Evolutionary conservation across 495 filamentous ascomycete genomes (phyloP), one percentile per base, ranked within the genome.

Genomic region (Alectoria sarmentosa): DNA sequence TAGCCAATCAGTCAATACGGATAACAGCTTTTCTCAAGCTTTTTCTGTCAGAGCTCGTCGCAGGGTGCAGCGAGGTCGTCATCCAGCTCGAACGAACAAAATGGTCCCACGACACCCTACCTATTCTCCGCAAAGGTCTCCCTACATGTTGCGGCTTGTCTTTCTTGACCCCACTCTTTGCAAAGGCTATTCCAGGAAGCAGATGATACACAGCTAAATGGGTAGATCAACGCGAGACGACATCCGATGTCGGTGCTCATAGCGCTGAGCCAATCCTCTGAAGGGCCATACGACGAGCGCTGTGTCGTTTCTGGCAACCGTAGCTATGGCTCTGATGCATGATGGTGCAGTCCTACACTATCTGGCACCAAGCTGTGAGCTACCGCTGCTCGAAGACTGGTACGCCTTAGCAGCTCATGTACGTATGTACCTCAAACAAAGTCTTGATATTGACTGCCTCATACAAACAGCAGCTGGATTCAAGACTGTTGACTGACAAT

Each of bases 21-120:
- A 55, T 55, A 55, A 21, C 52, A 21, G 34, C 6, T 21, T 6
- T 6, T 55, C 8, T 2, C 30, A 36, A 15, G 34, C 17, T 32
- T 7, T 10, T 34, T 21, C 14, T 8, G 15, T 4, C 4, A 21
- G 14, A 55, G 21, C 52, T 19, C 26, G 14, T 55, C 30, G 15
- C 30, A 55, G 15, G 52, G 52, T 55, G 52, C 52, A 55, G 6
- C 3, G 17, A 34, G 52, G 52, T 55, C 52, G 52, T 55, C 52
- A 34, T 4, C 17, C 34, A 55, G 52, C 52, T 55, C 14, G 52
- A 55, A 55, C 30, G 52, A 55, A 15, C 52, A 32, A 10, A n/a
- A 34, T 34, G n/a, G 30, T 55, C 7, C 21, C 8, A 19, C 21
- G 52, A 21, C 28, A 21, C 49, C 49, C 26, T 30, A 17, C 17